A percentile compares a stretch with the other conserved stretches of the same genome.
Evolutionary conservation across 129 eudicot genomes (phyloP).

Genomic region (Flaveria trinervia): DNA sequence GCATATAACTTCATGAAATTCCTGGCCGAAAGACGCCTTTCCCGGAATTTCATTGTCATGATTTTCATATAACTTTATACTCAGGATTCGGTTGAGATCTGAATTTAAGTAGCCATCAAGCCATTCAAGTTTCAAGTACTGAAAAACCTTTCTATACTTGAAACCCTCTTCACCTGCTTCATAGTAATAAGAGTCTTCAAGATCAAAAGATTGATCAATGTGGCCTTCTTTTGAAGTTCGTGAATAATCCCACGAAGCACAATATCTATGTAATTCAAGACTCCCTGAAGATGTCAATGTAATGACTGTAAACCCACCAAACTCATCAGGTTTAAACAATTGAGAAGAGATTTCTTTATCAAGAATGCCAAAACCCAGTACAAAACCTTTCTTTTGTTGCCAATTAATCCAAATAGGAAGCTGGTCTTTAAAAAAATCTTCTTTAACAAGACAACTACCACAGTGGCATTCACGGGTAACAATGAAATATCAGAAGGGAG

Average conservation of each 20-base stretch:
- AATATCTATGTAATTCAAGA: slow-evolving; percentile 60
- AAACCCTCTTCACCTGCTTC: slow-evolving; percentile 38
- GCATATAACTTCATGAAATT: slow-evolving; percentile 52
- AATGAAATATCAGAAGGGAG: slow-evolving; percentile 66
- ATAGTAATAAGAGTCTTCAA: slow-evolving; percentile 48
- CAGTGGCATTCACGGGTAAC: slow-evolving; percentile 49
- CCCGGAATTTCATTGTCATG: neutral
- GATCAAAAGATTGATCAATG: slow-evolving; percentile 23
- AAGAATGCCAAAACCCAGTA: slow-evolving; percentile 71
- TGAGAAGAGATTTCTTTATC: slow-evolving; percentile 39
- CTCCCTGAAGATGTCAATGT: slow-evolving; percentile 67
- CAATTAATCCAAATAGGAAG: slow-evolving; percentile 76
- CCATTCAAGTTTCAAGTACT: slow-evolving; percentile 45
- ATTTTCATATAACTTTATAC: slow-evolving; percentile 22
- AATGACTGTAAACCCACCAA: slow-evolving; percentile 69
- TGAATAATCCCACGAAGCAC: slow-evolving; percentile 51
- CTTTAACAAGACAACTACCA: slow-evolving; percentile 70
- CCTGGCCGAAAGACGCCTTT: slow-evolving; percentile 23
- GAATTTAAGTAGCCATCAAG: slow-evolving; percentile 46
- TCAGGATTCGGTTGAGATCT: slow-evolving; percentile 38
- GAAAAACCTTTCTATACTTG: slow-evolving; percentile 38
- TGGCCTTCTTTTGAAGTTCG: slow-evolving; percentile 41
- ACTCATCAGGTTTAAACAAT: slow-evolving; percentile 36
- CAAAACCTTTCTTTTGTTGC: slow-evolving; percentile 72
- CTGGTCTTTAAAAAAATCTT: slow-evolving; percentile 53